phyloP scores from a whole-genome alignment of 148 eudicot genomes.

The Mesembryanthemum crystallinum region DNA sequence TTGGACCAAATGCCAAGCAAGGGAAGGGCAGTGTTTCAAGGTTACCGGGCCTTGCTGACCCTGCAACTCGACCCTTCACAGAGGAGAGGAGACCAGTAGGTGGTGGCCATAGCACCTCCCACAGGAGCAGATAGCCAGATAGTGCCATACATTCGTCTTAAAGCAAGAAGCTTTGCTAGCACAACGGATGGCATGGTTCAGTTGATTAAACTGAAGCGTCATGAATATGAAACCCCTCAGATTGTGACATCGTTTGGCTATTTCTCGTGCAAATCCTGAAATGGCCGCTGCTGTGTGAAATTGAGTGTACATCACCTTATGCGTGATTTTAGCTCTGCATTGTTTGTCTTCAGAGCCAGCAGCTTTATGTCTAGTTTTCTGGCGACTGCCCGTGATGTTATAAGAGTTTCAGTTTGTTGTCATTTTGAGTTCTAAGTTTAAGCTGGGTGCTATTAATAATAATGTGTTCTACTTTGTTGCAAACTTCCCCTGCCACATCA shows the following conservation, averaged over 20 bases:
- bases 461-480: no score
- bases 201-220: not conserved
- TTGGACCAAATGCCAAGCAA: slow-evolving; percentile 91
- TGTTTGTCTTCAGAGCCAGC: no score
- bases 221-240: no score
- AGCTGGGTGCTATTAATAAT: not conserved
- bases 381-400: no score
- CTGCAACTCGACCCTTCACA: slow-evolving; percentile 83
- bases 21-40: slow-evolving; percentile 87
- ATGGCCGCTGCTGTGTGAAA: not conserved
- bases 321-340: not conserved
- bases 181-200: not conserved
- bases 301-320: not conserved
- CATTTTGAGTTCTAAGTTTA: not conserved
- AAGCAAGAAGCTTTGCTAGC: not conserved
- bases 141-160: not conserved
- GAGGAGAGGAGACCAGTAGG: slow-evolving; percentile 54
- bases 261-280: not conserved
- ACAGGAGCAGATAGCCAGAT: slow-evolving; percentile 45
- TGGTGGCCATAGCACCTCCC: slow-evolving; percentile 29
- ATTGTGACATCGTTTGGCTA: no score
- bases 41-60: slow-evolving; percentile 75
- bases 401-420: not conserved
- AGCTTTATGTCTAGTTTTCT: no score
- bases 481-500: no score